These are phyloP conservation scores for Fomitopsis palustris DNA, from an alignment of 1,284 basidiomycete genomes.

Conservation along the genomic window DNA sequence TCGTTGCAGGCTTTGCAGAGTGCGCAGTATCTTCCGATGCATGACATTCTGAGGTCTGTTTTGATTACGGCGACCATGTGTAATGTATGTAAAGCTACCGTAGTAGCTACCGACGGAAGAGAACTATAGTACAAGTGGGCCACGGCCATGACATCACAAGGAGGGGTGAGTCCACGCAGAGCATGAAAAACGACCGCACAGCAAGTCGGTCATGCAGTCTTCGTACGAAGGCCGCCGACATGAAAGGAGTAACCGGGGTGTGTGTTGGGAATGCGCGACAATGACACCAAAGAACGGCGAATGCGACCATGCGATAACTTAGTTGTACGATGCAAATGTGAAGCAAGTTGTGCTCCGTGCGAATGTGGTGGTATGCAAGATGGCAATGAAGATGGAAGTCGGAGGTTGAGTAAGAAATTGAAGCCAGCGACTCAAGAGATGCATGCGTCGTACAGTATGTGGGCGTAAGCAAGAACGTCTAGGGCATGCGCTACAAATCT, in stretches of 20 bases:
- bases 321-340: not conserved
- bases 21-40: not conserved
- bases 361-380: not conserved
- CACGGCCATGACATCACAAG: not conserved
- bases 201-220: not conserved
- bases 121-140: not conserved
- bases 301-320: slow-evolving; percentile 1
- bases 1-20: not conserved
- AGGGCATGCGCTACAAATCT: not conserved
- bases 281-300: not conserved
- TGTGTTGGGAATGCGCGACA: not conserved
- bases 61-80: not conserved
- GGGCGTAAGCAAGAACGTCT: not conserved
- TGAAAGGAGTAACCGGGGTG: not conserved
- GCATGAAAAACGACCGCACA: not conserved
- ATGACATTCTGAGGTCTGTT: not conserved
- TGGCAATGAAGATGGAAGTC: too few relatives aligned
- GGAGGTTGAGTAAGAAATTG: too few relatives aligned
- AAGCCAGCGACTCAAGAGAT: not conserved
- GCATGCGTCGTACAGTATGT: slow-evolving; percentile 2
- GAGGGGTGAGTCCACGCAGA: not conserved
- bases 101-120: not conserved
- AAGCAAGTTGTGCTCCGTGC: not conserved
- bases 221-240: not conserved
- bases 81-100: not conserved